Percentiles rank a stretch among this genome's conserved stretches.
Conservation (phyloP, 345 rosid species). For the Linum usitatissimum region DNA sequence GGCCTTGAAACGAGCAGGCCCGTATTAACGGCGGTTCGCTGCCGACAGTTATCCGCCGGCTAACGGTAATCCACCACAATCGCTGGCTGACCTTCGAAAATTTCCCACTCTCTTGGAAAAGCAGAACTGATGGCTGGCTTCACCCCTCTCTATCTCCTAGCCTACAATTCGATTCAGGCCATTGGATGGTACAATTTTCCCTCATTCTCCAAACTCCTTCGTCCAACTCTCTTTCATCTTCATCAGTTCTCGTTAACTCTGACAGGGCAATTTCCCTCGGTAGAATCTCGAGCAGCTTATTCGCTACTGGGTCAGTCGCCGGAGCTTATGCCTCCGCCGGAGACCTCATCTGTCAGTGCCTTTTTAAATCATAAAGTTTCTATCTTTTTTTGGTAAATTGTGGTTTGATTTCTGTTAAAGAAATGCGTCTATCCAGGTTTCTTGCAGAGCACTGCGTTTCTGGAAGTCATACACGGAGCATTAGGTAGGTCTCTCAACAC, state of each 20-base stretch:
- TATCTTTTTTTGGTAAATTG: not conserved
- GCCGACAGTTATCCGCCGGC: slow-evolving; percentile 1
- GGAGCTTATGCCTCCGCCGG: slow-evolving; percentile 65
- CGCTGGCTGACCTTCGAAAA: not conserved
- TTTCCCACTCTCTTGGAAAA: not conserved
- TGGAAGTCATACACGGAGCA: slow-evolving; percentile 84
- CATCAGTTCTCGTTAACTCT: not conserved
- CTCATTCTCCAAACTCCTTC: not conserved
- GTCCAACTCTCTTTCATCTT: not conserved
- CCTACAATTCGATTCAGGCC: slow-evolving; percentile 68
- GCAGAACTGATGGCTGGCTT: slow-evolving; percentile 10
- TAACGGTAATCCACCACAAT: not conserved
- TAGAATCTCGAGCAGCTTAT: slow-evolving; percentile 24
- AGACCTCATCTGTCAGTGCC: slow-evolving; percentile 43
- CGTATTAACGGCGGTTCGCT: not conserved
- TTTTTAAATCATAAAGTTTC: not conserved
- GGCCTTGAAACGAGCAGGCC: not conserved
- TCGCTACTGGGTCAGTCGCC: slow-evolving; percentile 28
- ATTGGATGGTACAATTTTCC: slow-evolving; percentile 36
- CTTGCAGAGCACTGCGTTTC: slow-evolving; percentile 42
- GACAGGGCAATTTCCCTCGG: slow-evolving; percentile 45
- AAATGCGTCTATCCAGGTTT: slow-evolving; percentile 28
- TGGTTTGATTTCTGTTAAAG: too few species aligned
- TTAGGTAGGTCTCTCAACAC: slow-evolving; percentile 37
- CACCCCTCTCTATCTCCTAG: slow-evolving; percentile 45